These are phyloP conservation scores for Trametes maxima DNA, from an alignment of 768 basidiomycete genomes.

Conservation along the genomic window DNA sequence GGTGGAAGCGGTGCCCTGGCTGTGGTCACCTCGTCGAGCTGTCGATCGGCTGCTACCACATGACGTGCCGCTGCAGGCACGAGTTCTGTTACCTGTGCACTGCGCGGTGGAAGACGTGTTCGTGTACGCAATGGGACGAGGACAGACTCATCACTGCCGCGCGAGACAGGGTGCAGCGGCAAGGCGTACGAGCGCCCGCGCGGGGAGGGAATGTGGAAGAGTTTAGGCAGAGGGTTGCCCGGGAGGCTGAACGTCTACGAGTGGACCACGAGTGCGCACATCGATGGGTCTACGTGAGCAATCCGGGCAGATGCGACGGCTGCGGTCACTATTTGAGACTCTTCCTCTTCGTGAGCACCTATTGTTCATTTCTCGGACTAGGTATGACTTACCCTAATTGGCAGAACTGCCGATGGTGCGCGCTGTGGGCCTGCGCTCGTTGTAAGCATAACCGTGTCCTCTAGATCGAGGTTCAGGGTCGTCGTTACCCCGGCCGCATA, in stretches of 20 bases:
- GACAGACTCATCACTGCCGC: slow-evolving; percentile 44
- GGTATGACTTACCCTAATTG: background rate
- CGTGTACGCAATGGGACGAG: slow-evolving; percentile 69
- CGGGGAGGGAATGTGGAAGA: background rate
- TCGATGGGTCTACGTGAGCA: slow-evolving; percentile 47
- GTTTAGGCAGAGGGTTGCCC: slow-evolving; percentile 27
- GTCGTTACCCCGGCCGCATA: background rate
- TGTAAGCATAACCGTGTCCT: slow-evolving; percentile 39
- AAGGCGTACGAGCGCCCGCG: slow-evolving; percentile 13
- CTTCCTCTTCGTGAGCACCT: slow-evolving; percentile 52
- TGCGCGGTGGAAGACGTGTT: slow-evolving; percentile 61
- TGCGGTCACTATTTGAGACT: slow-evolving; percentile 43
- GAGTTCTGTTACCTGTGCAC: slow-evolving; percentile 60
- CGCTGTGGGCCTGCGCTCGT: slow-evolving; percentile 39
- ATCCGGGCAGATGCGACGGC: slow-evolving; percentile 49
- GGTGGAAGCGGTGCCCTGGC: slow-evolving; percentile 46
- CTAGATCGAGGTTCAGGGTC: slow-evolving; percentile 18
- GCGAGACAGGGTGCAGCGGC: slow-evolving; percentile 45
- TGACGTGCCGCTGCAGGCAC: slow-evolving; percentile 43
- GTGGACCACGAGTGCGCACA: slow-evolving; percentile 56
- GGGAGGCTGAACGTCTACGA: slow-evolving; percentile 44
- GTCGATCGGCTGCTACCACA: slow-evolving; percentile 41
- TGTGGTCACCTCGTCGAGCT: slow-evolving; percentile 36
- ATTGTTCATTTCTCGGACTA: slow-evolving; percentile 1
- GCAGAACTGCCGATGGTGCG: slow-evolving; percentile 39